phyloP scores from a whole-genome alignment of 148 eudicot species.

The Pouteria glomerata region DNA sequence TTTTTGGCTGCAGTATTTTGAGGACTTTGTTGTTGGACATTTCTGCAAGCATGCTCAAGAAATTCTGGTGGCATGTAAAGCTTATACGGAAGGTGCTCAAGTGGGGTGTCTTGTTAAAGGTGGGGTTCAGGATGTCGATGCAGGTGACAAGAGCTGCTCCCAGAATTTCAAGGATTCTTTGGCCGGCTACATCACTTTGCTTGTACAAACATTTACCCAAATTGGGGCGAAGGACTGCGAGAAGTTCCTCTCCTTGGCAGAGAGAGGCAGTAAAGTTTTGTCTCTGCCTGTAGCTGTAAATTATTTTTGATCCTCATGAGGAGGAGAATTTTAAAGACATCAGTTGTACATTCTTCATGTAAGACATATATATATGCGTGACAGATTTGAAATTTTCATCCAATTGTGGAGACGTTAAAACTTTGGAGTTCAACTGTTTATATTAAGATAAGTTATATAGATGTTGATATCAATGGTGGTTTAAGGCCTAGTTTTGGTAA shows the following conservation, averaged over 20 bases:
- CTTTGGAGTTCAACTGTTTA: no score
- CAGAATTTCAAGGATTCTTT: conserved; percentile 18
- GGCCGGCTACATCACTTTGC: conserved; percentile 19
- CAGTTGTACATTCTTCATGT: neutral
- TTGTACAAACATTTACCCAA: conserved; percentile 27
- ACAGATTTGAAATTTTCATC: neutral
- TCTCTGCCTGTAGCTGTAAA: neutral
- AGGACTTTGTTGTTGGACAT: conserved; percentile 73
- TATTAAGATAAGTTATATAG: neutral
- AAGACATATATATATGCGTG: neutral
- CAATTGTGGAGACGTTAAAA: no score
- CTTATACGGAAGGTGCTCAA: conserved; percentile 60
- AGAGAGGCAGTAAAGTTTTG: conserved; percentile 5
- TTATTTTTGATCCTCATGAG: neutral
- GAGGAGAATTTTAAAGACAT: neutral
- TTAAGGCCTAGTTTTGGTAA: neutral
- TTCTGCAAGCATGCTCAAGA: conserved; percentile 52
- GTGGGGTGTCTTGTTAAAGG: conserved; percentile 56
- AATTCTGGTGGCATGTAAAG: conserved; percentile 59
- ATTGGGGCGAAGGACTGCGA: conserved; percentile 36
- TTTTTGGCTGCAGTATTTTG: conserved; percentile 52
- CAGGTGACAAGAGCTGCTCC: conserved; percentile 35
- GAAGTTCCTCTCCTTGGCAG: conserved; percentile 27
- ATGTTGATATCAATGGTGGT: no score
- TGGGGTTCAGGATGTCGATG: conserved; percentile 39